Evolutionary conservation across 2,329 filamentous ascomycete species (phyloP), one percentile per base, ranked within the genome.

Genomic region (Reticulascus tulasneorum): DNA sequence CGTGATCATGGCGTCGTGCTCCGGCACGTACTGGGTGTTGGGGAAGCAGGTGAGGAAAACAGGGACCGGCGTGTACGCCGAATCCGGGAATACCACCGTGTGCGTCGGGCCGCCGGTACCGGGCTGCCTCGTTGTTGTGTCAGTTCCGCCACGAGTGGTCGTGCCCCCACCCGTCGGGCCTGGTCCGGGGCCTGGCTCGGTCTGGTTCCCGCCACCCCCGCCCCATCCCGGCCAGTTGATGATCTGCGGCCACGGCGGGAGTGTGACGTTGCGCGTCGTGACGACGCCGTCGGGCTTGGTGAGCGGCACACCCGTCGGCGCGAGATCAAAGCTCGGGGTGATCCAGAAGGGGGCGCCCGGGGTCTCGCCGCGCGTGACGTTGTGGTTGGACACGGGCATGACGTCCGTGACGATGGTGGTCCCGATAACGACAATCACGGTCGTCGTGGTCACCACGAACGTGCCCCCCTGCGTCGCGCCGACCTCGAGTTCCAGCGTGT

Each of bases 171-270:
- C 33, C 8, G 20, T 9, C 9, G 13, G 17, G 1, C 10, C 26
- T 7, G 26, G n/a, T n/a, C n/a, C n/a, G n/a, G n/a, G n/a, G n/a
- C n/a, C n/a, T n/a, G n/a, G n/a, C n/a, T n/a, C n/a, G n/a, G n/a
- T n/a, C n/a, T n/a, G n/a, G 17, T 12, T 3, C 5, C 7, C n/a
- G 6, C 11, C 23, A 9, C 13, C 24, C n/a, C 24, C 16, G 23
- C 32, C 15, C 10, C 25, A n/a, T 10, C 15, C 24, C 6, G 32
- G 38, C 4, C 39, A 43, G 1, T 30, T 25, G 18, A 33, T 31
- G 9, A 51, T 37, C 15, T 31, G 34, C 4, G 47, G 48, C 48
- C 47, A 51, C 3, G 47, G 48, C 4, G 48, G 49, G 6, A 49
- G 42, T 4, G 40, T 18, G 11, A 50, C 17, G 4, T 29, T 46